Conservation (phyloP, 176 grass and related monocot species). For the Bolboschoenus planiculmis region DNA sequence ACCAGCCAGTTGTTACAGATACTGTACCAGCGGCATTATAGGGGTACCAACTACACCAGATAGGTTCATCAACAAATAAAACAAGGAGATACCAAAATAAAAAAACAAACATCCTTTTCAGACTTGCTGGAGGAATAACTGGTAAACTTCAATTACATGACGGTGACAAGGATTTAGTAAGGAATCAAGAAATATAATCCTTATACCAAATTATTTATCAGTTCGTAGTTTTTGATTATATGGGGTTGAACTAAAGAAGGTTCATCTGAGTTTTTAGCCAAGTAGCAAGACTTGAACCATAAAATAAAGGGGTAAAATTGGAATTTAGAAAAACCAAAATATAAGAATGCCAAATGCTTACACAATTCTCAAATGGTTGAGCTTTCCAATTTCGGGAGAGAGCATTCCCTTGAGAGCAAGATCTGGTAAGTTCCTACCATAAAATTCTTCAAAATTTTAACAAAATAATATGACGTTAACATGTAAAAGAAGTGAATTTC, state of each 20-base stretch:
- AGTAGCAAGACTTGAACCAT: not conserved
- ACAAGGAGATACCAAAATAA: not conserved
- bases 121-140: not conserved
- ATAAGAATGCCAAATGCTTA: constrained; percentile 18
- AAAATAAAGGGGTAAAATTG: not conserved
- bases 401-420: constrained; percentile 30
- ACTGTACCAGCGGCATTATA: not conserved
- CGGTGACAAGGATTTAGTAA: not conserved
- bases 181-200: not conserved
- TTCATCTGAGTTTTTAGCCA: not conserved
- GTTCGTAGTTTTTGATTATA: not conserved
- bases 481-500: not conserved
- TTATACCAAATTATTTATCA: not conserved
- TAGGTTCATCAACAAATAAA: not conserved
- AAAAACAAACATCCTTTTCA: not conserved
- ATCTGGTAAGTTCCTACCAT: constrained; percentile 32
- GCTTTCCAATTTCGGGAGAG: constrained; percentile 28
- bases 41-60: not conserved
- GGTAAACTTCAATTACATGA: not conserved
- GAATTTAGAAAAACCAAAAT: not conserved
- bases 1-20: not conserved
- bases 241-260: not conserved
- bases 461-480: constrained; percentile 5
- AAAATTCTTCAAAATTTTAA: constrained; percentile 17
- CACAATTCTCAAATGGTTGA: constrained; percentile 27